These are phyloP conservation scores for Rhizopogon vesiculosus DNA, from an alignment of 768 basidiomycete species.

Conservation along the genomic window DNA sequence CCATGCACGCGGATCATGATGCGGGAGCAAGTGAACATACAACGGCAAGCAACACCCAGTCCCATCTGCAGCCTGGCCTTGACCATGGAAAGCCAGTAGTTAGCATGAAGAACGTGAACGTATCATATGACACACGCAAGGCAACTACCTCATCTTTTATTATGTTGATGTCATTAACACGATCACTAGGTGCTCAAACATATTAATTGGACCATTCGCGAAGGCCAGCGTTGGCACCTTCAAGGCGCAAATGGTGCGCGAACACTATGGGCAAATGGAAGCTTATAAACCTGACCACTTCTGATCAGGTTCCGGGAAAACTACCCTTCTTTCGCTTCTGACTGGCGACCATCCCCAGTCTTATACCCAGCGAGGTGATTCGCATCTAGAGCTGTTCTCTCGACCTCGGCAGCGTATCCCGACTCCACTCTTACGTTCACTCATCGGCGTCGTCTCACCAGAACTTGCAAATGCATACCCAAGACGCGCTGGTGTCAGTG, in stretches of 20 bases:
- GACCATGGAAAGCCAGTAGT: conserved; percentile 41
- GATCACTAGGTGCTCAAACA: conserved; percentile 59
- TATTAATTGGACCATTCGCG: conserved; percentile 77
- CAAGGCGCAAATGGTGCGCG: conserved; percentile 78
- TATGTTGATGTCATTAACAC: background rate
- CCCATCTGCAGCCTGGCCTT: background rate
- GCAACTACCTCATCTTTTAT: conserved; percentile 27
- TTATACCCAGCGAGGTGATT: conserved; percentile 55
- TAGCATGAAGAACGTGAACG: conserved; percentile 59
- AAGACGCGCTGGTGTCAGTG: conserved; percentile 56
- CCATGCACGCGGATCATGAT: conserved; percentile 14
- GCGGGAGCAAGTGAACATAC: background rate
- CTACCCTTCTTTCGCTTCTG: conserved; percentile 83
- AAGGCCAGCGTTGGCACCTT: conserved; percentile 88
- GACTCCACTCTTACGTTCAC: conserved; percentile 58
- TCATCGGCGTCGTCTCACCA: conserved; percentile 80
- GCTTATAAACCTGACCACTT: background rate
- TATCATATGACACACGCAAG: conserved; percentile 64
- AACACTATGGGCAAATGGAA: background rate
- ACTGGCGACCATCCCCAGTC: conserved; percentile 97
- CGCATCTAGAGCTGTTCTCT: conserved; percentile 54
- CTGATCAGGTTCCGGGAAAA: conserved; percentile 82
- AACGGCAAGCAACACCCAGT: background rate
- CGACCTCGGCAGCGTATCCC: conserved; percentile 60
- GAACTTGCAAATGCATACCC: conserved; percentile 93